These are phyloP conservation scores for Syncephalastrum racemosum DNA, from an alignment of 371 early-diverging fungal species.

Conservation along the genomic window DNA sequence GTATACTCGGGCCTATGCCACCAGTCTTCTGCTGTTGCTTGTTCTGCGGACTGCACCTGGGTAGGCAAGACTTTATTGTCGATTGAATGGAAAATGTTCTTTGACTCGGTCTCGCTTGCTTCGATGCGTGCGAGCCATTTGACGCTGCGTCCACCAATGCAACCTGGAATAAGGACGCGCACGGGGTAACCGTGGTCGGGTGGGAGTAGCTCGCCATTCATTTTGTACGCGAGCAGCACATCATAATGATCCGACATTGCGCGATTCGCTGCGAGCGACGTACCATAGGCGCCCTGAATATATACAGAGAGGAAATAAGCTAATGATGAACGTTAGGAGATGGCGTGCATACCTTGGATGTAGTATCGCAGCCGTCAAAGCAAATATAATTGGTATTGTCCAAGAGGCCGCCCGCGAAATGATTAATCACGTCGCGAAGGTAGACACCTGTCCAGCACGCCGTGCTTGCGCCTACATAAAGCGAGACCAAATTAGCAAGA, in stretches of 20 bases:
- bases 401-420: constrained; percentile 46
- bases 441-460: constrained; percentile 82
- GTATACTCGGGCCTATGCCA: constrained; percentile 63
- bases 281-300: constrained; percentile 70
- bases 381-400: constrained; percentile 61
- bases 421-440: constrained; percentile 71
- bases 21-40: constrained; percentile 51
- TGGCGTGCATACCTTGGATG: constrained; percentile 38
- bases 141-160: constrained; percentile 84
- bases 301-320: background rate
- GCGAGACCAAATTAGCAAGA: background rate
- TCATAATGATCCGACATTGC: constrained; percentile 71
- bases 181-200: constrained; percentile 84
- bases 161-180: constrained; percentile 82
- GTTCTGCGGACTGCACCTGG: constrained; percentile 43
- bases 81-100: constrained; percentile 72
- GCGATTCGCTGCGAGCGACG: constrained; percentile 70
- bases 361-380: constrained; percentile 68
- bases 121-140: constrained; percentile 75
- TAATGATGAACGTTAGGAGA: background rate
- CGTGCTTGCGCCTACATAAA: constrained; percentile 70
- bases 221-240: constrained; percentile 83
- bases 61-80: constrained; percentile 87
- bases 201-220: constrained; percentile 79
- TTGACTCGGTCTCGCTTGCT: constrained; percentile 60